Base-by-base conservation (phyloP, 148 eudicot genomes). In the Persicaria maculosa region DNA sequence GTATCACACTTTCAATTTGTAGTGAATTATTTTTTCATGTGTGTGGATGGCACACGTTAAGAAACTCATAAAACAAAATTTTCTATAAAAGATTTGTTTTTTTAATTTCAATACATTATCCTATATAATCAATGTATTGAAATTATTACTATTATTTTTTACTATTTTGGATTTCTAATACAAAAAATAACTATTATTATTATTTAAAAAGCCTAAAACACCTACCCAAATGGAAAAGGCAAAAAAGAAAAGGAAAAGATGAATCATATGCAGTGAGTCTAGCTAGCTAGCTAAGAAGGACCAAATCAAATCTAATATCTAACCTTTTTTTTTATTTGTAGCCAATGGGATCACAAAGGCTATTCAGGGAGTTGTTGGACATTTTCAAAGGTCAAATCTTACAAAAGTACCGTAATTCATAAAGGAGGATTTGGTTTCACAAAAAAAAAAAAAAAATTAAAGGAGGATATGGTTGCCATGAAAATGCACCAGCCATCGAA, bases 361-460 rank as follows among this genome's bases (percentile, higher is more conserved):
- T 65, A 19, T 17, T 6, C 6, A 65, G 4, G 47, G n/a, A 40
- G 70, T 40, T 1, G 70, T 65, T 40, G 70, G 70, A 36, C 46
- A 15, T 0, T 36, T 65, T 65, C 70, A 65, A 65, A 65, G 70
- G 70, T 40, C 70, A 65, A 65, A 64, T 45, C 12, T 36, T 5
- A n/a, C 12, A 45, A 64, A 64, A 64, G 40, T 31, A 1, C 1
- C 12, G 44, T 31, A 61, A 22, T 40, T 43, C 68, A 2, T 22
- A 61, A 64, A 64, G 69, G 44, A 2, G 0, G 69, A 64, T 36
- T 64, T 36, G 46, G 45, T 40, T 48, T 48, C 1, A 48, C 16
- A 54, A 4, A 52, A 52, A 10, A 50, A 10, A 11, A 4, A 9
- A 50, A 50, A n/a, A n/a, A n/a, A n/a, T n/a, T n/a, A n/a, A 31